Evolutionary conservation across 2,329 filamentous ascomycete genomes (phyloP).

Genomic region (Nemania abortiva): DNA sequence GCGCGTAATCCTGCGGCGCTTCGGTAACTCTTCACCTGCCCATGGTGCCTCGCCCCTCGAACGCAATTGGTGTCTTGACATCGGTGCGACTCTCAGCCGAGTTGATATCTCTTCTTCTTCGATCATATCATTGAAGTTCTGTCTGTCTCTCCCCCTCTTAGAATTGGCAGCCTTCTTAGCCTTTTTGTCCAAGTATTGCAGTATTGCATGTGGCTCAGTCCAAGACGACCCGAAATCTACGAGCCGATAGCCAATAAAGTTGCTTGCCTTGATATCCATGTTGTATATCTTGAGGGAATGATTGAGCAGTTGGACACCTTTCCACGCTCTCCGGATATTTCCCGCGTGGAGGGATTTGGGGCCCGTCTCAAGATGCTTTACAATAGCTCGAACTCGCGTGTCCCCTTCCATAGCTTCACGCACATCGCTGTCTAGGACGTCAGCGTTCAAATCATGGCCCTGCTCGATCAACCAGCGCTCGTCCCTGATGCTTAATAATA

Average conservation of each 20-base stretch:
- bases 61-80: background rate
- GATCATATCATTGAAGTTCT: constrained; percentile 11
- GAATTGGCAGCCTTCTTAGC: background rate
- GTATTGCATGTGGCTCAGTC: constrained; percentile 4
- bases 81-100: background rate
- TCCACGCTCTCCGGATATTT: background rate
- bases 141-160: background rate
- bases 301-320: background rate
- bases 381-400: constrained; percentile 7
- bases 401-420: background rate
- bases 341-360: background rate
- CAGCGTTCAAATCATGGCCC: background rate
- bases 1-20: background rate
- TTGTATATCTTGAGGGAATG: constrained; percentile 15
- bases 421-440: background rate
- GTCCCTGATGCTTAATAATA: background rate
- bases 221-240: constrained; percentile 18
- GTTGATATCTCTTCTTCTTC: background rate
- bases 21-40: background rate
- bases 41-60: background rate
- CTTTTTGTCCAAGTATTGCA: constrained; percentile 4
- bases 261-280: constrained; percentile 12
- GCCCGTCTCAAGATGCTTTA: constrained; percentile 5
- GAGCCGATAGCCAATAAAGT: constrained; percentile 9
- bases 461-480: background rate